Percentiles rank a stretch among this genome's conserved stretches.
Evolutionary conservation across 2,329 filamentous ascomycete genomes (phyloP).

Genomic region (Lanzia echinophila): DNA sequence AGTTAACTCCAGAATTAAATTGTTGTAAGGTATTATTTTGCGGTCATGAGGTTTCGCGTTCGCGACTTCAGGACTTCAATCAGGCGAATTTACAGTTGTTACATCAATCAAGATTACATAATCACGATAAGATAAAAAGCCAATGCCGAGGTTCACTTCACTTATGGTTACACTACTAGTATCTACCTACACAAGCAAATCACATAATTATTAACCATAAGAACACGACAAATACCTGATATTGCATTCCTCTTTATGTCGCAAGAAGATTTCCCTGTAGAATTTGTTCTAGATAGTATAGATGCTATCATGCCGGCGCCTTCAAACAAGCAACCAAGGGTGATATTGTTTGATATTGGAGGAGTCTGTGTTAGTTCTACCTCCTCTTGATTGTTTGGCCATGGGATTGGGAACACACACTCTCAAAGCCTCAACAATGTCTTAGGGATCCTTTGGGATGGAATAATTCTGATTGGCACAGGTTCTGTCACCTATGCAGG

Average conservation of each 20-base stretch:
- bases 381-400: background rate
- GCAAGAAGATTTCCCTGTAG: conserved; percentile 26
- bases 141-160: conserved; percentile 1
- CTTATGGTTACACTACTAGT: background rate
- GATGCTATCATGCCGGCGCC: conserved; percentile 36
- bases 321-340: conserved; percentile 48
- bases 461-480: background rate
- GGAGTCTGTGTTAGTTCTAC: conserved; percentile 79
- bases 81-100: too few relatives aligned
- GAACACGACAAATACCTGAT: background rate
- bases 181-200: too few relatives aligned
- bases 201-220: background rate
- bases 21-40: background rate
- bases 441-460: background rate
- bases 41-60: too few relatives aligned
- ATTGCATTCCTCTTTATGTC: conserved; percentile 19
- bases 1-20: background rate
- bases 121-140: background rate
- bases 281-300: conserved; percentile 27
- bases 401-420: too few relatives aligned
- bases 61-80: too few relatives aligned
- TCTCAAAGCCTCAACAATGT: background rate
- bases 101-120: too few relatives aligned
- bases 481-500: conserved; percentile 88
- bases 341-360: conserved; percentile 79